Conservation (phyloP, 2,329 filamentous ascomycete genomes). For the Alternaria gansuensis region DNA sequence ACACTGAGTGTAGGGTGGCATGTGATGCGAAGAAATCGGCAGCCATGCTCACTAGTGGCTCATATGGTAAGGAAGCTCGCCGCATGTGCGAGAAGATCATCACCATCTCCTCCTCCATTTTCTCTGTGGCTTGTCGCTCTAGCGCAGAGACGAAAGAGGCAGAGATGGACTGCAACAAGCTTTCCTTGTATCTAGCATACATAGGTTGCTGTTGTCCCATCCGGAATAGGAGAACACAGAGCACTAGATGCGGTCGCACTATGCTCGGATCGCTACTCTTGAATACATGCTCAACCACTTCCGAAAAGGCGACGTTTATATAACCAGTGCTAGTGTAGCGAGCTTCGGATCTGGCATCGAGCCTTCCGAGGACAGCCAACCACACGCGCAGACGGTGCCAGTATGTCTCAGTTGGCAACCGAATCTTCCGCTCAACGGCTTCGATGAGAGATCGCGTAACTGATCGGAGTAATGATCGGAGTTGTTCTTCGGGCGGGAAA, state of each 20-base stretch:
- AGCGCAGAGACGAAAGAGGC: neutral
- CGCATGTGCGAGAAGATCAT: conserved; percentile 26
- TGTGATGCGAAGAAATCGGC: conserved; percentile 18
- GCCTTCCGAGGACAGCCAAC: conserved; percentile 31
- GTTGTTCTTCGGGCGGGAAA: conserved; percentile 23
- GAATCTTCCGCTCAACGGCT: conserved; percentile 1
- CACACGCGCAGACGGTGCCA: conserved; percentile 23
- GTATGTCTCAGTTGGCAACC: neutral
- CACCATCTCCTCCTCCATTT: conserved; percentile 23
- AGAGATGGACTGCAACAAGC: conserved; percentile 8
- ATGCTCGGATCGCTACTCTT: neutral
- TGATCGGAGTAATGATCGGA: conserved; percentile 17
- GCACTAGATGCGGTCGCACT: conserved; percentile 5
- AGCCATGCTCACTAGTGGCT: conserved; percentile 24
- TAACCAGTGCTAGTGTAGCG: neutral
- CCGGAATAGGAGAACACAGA: conserved; percentile 13
- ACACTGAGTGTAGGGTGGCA: conserved; percentile 18
- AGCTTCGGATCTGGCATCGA: conserved; percentile 20
- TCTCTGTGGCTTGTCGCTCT: neutral
- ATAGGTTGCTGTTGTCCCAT: conserved; percentile 1
- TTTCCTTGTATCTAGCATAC: conserved; percentile 5
- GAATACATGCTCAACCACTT: conserved; percentile 12
- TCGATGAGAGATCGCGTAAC: conserved; percentile 24
- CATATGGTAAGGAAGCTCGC: conserved; percentile 24
- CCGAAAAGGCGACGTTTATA: conserved; percentile 6